Percentiles rank a stretch among this genome's conserved stretches.
Evolutionary conservation across 345 rosid species (phyloP).

Genomic region (Salix koriyanagi): DNA sequence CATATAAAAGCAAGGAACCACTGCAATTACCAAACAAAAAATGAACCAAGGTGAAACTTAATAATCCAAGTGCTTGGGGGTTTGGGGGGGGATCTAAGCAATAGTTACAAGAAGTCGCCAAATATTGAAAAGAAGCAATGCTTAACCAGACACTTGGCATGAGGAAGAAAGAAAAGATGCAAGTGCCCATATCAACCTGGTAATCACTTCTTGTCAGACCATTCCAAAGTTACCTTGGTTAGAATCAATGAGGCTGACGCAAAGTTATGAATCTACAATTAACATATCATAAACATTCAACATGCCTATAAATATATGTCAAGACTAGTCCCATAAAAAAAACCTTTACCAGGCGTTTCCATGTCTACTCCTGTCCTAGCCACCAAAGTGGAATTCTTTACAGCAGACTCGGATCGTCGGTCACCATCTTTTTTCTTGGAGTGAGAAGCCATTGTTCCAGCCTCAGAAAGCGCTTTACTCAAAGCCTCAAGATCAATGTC

Average conservation of each 20-base stretch:
- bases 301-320: background rate
- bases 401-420: constrained; percentile 21
- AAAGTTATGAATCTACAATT: background rate
- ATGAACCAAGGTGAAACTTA: background rate
- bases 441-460: constrained; percentile 46
- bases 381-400: constrained; percentile 27
- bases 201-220: background rate
- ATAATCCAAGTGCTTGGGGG: background rate
- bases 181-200: background rate
- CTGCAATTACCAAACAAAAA: constrained; percentile 33
- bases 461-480: constrained; percentile 56
- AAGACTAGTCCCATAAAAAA: background rate
- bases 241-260: background rate
- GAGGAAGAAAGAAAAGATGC: background rate
- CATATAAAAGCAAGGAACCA: constrained; percentile 83
- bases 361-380: constrained; percentile 22
- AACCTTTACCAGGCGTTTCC: constrained; percentile 36
- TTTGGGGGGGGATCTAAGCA: too few species aligned
- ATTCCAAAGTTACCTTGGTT: background rate
- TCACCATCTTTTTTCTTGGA: constrained; percentile 34
- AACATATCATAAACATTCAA: background rate
- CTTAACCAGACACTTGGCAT: background rate
- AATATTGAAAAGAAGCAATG: background rate
- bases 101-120: too few species aligned
- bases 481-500: constrained; percentile 63